Base-by-base conservation (phyloP, 148 eudicot species). In the Nepenthes gracilis region DNA sequence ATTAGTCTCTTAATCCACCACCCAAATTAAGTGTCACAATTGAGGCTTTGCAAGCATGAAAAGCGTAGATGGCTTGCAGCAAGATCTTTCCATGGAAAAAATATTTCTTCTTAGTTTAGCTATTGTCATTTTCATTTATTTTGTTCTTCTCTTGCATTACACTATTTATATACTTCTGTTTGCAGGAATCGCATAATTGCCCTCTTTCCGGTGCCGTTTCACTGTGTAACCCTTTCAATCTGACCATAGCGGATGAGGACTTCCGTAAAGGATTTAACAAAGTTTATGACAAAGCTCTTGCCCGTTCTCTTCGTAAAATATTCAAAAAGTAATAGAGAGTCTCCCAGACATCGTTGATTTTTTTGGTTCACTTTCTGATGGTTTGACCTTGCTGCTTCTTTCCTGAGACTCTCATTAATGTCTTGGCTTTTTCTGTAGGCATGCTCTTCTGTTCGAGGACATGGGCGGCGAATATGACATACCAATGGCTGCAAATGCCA, bases 161-260 rank as follows among this genome's bases (percentile, higher is more conserved):
- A 5, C 13, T 53, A 58, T 13, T 62, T 33, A 34, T 38, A 12
- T 47, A 14, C 43, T 34, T 53, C 1, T 64, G 33, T 63, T 66
- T 71, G 48, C 88, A 93, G 96, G 96, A 85, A 77, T 78, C 96
- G 38, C 63, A 60, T 56, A 69, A 72, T 47, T 84, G 96, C 70
- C 75, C 75, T 53, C 88, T 93, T 66, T 74, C 96, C 63, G 98
- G 98, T 37, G 98, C 96, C 9, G 88, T 86, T 68, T 86, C 96
- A 60, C 71, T 93, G 75, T 93, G 98, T 75, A 93, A 88, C 74
- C 98, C 98, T 54, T 93, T 93, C 83, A 82, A 93, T 73, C 78
- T 93, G 64, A 88, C 87, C 59, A 73, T 88, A 65, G 95, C 98
- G 53, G 91, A 88, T 75, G 95, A 88, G 77, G 89, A 93, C 67